Percentiles rank a stretch among this genome's conserved stretches.
Conservation (phyloP, 1,139 yeast genomes). For the Ogataea hybrid region DNA sequence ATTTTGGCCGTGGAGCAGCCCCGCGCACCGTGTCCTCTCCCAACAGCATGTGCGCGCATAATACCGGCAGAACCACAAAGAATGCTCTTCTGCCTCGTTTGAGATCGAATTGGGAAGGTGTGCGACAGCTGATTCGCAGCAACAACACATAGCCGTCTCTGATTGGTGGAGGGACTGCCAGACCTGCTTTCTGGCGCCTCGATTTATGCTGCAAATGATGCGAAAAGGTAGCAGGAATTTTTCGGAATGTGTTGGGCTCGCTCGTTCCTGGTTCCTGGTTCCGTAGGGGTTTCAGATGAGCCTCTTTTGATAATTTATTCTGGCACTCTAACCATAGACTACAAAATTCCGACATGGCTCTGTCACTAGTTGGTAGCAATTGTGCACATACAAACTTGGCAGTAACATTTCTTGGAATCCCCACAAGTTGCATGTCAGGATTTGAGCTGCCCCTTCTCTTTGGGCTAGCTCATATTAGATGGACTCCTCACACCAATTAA, state of each 20-base stretch:
- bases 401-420: too few species aligned
- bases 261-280: background rate
- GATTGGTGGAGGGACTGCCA: background rate
- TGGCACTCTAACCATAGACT: too few species aligned
- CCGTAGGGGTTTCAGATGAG: background rate
- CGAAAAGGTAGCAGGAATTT: background rate
- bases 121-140: background rate
- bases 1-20: conserved; percentile 4
- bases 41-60: conserved; percentile 7
- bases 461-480: background rate
- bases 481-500: conserved; percentile 4
- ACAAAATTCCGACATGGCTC: too few species aligned
- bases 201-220: background rate
- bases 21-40: background rate
- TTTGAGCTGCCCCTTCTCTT: too few species aligned
- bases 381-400: too few species aligned
- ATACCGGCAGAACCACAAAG: background rate
- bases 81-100: background rate
- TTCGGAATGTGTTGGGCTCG: too few species aligned
- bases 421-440: too few species aligned
- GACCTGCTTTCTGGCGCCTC: background rate
- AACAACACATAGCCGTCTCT: background rate
- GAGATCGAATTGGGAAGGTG: background rate
- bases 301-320: background rate
- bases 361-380: too few species aligned